Percentiles rank a stretch among this genome's conserved stretches.
Evolutionary conservation across 2,329 filamentous ascomycete species (phyloP).

Genomic region (Botryotinia convoluta): DNA sequence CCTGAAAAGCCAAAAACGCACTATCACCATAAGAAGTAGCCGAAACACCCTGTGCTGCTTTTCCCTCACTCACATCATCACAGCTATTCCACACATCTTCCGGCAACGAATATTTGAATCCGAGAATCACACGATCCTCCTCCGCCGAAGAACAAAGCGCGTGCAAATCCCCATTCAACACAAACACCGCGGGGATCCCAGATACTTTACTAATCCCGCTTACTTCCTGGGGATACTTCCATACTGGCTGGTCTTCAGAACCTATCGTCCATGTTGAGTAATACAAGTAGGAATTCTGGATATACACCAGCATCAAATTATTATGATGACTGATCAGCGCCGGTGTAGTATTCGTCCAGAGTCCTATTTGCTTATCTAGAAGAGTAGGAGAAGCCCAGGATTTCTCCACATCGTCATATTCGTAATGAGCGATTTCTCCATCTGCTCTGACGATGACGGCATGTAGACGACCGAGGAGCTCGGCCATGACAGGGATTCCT

Average conservation of each 20-base stretch:
- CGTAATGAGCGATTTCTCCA: constrained; percentile 38
- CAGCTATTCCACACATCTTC: constrained; percentile 36
- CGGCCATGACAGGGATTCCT: constrained; percentile 39
- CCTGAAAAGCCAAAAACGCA: constrained; percentile 37
- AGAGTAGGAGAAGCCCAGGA: constrained; percentile 33
- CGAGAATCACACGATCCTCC: constrained; percentile 35
- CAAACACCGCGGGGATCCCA: constrained; percentile 39
- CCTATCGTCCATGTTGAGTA: constrained; percentile 34
- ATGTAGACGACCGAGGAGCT: constrained; percentile 40
- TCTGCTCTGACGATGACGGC: constrained; percentile 36
- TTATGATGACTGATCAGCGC: constrained; percentile 40
- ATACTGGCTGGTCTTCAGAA: constrained; percentile 27
- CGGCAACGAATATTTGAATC: constrained; percentile 37
- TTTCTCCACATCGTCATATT: constrained; percentile 38
- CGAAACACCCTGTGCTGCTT: constrained; percentile 38
- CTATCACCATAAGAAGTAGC: constrained; percentile 39
- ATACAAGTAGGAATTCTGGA: constrained; percentile 34
- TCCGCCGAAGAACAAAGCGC: constrained; percentile 36
- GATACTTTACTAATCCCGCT: constrained; percentile 31
- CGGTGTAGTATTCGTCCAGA: constrained; percentile 34
- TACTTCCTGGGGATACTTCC: constrained; percentile 30
- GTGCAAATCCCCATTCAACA: constrained; percentile 38
- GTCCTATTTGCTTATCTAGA: constrained; percentile 30
- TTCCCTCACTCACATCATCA: constrained; percentile 39
- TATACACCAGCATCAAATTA: constrained; percentile 39